These are phyloP conservation scores for Suillus variegatus DNA, from an alignment of 768 basidiomycete species.

Conservation along the genomic window DNA sequence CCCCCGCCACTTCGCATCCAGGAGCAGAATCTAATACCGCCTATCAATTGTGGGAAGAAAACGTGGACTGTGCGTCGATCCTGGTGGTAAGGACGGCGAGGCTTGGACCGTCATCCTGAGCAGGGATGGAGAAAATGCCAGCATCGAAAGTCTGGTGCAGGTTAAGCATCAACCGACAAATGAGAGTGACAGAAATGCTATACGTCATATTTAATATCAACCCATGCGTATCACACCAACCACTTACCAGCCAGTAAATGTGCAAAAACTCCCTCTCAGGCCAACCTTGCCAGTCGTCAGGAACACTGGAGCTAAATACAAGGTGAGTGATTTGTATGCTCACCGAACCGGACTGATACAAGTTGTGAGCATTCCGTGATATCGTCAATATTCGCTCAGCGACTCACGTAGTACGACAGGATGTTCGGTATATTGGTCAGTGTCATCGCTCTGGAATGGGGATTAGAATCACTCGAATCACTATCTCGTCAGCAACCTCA, in stretches of 20 bases:
- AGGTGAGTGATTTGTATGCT: background rate
- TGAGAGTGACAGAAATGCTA: constrained; percentile 52
- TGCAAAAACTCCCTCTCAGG: constrained; percentile 47
- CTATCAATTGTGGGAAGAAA: background rate
- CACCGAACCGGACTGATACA: constrained; percentile 10
- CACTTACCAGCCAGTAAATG: constrained; percentile 49
- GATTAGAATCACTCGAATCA: background rate
- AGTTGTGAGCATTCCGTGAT: background rate
- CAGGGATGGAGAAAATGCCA: constrained; percentile 6
- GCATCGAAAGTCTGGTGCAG: constrained; percentile 41
- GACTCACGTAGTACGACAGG: constrained; percentile 39
- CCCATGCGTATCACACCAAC: background rate
- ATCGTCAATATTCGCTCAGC: background rate
- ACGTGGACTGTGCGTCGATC: background rate
- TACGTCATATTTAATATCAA: background rate
- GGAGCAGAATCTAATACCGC: background rate
- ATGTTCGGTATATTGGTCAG: constrained; percentile 51
- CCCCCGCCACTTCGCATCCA: background rate
- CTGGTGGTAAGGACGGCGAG: background rate
- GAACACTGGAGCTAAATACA: background rate
- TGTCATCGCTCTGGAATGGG: constrained; percentile 37
- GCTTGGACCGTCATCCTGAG: constrained; percentile 47
- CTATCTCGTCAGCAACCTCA: constrained; percentile 27
- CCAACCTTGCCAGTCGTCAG: background rate
- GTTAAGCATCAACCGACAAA: constrained; percentile 59